Evolutionary conservation across 257 asterid species (phyloP).

Genomic region (Sherardia arvensis): DNA sequence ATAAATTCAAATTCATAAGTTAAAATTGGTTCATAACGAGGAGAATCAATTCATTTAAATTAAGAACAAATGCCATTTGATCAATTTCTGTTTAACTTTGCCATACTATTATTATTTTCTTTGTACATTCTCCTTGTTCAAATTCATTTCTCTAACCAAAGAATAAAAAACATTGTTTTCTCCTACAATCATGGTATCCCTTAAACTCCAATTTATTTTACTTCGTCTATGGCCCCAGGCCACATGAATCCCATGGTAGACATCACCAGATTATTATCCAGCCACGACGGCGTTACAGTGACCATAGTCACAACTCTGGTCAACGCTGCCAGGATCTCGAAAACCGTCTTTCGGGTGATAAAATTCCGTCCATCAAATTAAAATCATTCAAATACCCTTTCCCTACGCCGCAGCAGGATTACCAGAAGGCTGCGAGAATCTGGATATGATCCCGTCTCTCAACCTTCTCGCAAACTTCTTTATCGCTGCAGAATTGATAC

Average conservation of each 20-base stretch:
- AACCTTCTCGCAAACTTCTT: slow-evolving; percentile 16
- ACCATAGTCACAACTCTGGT: slow-evolving; percentile 38
- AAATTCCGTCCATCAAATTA: neutral
- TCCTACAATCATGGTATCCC: slow-evolving; percentile 20
- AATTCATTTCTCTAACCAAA: neutral
- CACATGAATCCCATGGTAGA: slow-evolving; percentile 49
- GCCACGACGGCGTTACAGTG: slow-evolving; percentile 27
- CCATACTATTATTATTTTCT: no score
- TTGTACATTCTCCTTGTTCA: no score
- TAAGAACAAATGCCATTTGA: no score
- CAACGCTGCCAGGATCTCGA: slow-evolving; percentile 8
- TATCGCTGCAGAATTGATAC: slow-evolving; percentile 24
- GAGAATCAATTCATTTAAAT: no score
- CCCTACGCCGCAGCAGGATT: slow-evolving; percentile 35
- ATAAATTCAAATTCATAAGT: no score
- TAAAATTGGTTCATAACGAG: no score
- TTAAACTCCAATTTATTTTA: slow-evolving; percentile 35
- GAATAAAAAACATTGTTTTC: neutral
- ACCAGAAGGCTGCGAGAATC: slow-evolving; percentile 38
- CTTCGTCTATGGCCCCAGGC: slow-evolving; percentile 51
- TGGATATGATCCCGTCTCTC: slow-evolving; percentile 32
- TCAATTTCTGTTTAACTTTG: no score
- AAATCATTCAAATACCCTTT: slow-evolving; percentile 21
- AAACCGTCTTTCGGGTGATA: neutral
- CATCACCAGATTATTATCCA: slow-evolving; percentile 30